Conservation (phyloP, 1,139 yeast species). For the Sugiyamaella japonica region DNA sequence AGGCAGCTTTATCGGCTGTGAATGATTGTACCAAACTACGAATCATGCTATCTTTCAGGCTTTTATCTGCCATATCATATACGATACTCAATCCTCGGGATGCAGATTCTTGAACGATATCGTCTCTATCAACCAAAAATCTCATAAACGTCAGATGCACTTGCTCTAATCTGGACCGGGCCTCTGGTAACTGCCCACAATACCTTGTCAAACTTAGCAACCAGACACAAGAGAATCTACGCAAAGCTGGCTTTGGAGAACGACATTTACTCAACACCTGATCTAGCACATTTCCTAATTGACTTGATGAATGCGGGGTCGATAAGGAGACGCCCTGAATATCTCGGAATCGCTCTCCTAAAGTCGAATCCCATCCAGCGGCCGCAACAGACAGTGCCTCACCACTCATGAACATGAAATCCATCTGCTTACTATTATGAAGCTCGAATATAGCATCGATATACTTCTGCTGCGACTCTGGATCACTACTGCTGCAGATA, state of each 20-base stretch:
- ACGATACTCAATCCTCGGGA: constrained; percentile 82
- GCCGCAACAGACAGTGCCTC: constrained; percentile 76
- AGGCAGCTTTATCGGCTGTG: constrained; percentile 59
- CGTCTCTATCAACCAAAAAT: constrained; percentile 77
- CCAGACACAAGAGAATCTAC: constrained; percentile 86
- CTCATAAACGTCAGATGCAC: constrained; percentile 73
- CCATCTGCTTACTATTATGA: constrained; percentile 70
- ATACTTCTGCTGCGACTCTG: constrained; percentile 3
- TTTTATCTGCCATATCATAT: constrained; percentile 72
- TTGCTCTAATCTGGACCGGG: constrained; percentile 50
- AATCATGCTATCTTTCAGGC: constrained; percentile 70
- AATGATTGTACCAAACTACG: constrained; percentile 76
- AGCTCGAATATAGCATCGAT: constrained; percentile 55
- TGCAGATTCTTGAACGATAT: constrained; percentile 86
- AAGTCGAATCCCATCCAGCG: constrained; percentile 73
- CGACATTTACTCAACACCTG: constrained; percentile 54
- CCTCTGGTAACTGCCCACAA: constrained; percentile 52
- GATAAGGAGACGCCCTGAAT: constrained; percentile 36
- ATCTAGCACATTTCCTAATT: constrained; percentile 43
- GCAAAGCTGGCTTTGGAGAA: constrained; percentile 67
- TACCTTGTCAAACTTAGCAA: constrained; percentile 75
- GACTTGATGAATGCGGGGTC: constrained; percentile 15
- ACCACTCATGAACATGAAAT: constrained; percentile 74
- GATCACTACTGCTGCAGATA: constrained; percentile 32
- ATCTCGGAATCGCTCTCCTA: constrained; percentile 54